phyloP scores from a whole-genome alignment of 2,329 filamentous ascomycete genomes.

The Ploettnerulaceae sp. region DNA sequence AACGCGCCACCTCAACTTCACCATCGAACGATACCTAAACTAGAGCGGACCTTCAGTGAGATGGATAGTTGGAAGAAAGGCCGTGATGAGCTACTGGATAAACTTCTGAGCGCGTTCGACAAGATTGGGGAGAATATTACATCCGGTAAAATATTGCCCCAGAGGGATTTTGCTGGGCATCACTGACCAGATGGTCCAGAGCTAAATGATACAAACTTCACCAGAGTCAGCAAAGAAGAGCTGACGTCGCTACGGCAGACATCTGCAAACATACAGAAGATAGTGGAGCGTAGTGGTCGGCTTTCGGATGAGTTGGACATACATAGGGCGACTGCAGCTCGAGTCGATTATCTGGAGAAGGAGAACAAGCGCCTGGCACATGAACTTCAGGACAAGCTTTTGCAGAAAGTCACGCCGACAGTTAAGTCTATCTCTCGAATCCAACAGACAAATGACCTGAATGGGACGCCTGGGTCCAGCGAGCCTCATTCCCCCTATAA shows the following conservation, averaged over 20 bases:
- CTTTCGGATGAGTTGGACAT: conserved; percentile 23
- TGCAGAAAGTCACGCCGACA: background rate
- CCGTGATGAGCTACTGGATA: conserved; percentile 23
- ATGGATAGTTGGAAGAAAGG: conserved; percentile 31
- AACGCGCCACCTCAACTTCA: background rate
- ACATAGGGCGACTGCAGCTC: conserved; percentile 10
- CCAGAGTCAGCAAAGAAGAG: conserved; percentile 19
- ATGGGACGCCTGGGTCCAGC: conserved; percentile 5
- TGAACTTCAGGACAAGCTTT: conserved; percentile 16
- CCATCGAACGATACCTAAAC: background rate
- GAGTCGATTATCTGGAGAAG: conserved; percentile 21
- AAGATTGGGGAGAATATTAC: conserved; percentile 22
- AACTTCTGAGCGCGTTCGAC: conserved; percentile 23
- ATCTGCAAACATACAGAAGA: conserved; percentile 11
- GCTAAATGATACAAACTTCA: conserved; percentile 17
- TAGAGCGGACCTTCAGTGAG: background rate
- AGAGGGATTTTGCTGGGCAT: background rate
- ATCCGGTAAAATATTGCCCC: conserved; percentile 17
- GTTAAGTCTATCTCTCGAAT: background rate
- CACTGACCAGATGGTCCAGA: conserved; percentile 15
- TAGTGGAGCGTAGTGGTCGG: conserved; percentile 18
- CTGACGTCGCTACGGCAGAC: conserved; percentile 15
- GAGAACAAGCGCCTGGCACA: conserved; percentile 24
- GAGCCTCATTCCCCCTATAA: conserved; percentile 12
- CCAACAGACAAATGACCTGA: background rate